phyloP scores from a whole-genome alignment of 1,139 yeast species.

The Candida buenavistaensis region DNA sequence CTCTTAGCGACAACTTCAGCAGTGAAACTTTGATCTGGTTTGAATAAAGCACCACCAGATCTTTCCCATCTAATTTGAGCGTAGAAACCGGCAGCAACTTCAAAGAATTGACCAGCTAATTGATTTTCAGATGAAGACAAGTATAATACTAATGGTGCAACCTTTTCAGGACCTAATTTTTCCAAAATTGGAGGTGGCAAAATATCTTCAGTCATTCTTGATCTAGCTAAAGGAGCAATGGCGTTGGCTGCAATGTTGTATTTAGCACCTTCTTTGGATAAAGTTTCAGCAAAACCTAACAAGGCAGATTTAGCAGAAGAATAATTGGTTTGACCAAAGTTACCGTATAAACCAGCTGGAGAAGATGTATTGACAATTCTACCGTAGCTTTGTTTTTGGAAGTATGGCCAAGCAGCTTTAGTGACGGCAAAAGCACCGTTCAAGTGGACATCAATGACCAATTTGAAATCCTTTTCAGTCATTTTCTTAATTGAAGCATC shows the following conservation, averaged over 20 bases:
- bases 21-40: slow-evolving; percentile 74
- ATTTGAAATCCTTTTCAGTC: slow-evolving; percentile 75
- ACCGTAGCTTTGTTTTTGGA: slow-evolving; percentile 83
- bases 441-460: slow-evolving; percentile 83
- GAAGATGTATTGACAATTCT: slow-evolving; percentile 90
- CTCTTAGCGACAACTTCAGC: slow-evolving; percentile 81
- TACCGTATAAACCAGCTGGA: slow-evolving; percentile 96
- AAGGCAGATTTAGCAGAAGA: slow-evolving; percentile 91
- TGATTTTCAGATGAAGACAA: slow-evolving; percentile 68
- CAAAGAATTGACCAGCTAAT: slow-evolving; percentile 73
- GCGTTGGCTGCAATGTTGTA: slow-evolving; percentile 83
- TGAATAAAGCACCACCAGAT: slow-evolving; percentile 80
- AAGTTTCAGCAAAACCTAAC: slow-evolving; percentile 89
- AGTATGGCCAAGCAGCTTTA: slow-evolving; percentile 90
- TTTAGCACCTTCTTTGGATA: slow-evolving; percentile 90
- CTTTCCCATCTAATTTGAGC: slow-evolving; percentile 96
- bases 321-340: slow-evolving; percentile 96
- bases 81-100: slow-evolving; percentile 92
- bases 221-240: slow-evolving; percentile 92
- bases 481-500: slow-evolving; percentile 77
- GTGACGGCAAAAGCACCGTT: slow-evolving; percentile 87
- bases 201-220: slow-evolving; percentile 92
- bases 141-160: slow-evolving; percentile 86
- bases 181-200: slow-evolving; percentile 84
- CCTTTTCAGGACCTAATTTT: slow-evolving; percentile 80